A percentile compares a stretch with the other conserved stretches of the same genome.
These are phyloP conservation scores for Brasilioporus rufonigricans DNA, from an alignment of 768 basidiomycete genomes.

Conservation along the genomic window DNA sequence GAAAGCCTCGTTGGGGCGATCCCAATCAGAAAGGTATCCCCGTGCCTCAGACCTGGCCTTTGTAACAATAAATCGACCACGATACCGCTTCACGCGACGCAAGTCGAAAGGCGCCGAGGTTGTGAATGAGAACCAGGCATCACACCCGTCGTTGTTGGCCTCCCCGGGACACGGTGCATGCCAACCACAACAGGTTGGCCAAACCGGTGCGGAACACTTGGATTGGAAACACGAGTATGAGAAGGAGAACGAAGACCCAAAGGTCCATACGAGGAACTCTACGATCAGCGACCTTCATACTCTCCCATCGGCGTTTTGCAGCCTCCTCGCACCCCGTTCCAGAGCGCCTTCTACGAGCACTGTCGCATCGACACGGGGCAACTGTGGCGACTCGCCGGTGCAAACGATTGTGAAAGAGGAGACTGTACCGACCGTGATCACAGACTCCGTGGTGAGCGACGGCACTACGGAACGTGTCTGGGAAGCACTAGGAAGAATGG, in stretches of 20 bases:
- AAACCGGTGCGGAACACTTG: neutral
- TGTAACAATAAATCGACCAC: conserved; percentile 22
- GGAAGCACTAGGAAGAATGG: conserved; percentile 28
- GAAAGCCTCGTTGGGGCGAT: conserved; percentile 16
- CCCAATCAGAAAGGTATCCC: conserved; percentile 25
- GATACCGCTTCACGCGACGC: conserved; percentile 17
- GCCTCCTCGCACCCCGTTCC: conserved; percentile 14
- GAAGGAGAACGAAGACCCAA: conserved; percentile 5
- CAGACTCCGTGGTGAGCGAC: neutral
- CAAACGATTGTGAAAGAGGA: neutral
- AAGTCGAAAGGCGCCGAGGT: conserved; percentile 7
- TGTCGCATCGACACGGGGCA: conserved; percentile 6
- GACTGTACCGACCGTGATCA: neutral
- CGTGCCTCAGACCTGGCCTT: conserved; percentile 19
- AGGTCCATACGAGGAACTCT: neutral
- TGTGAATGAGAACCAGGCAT: neutral
- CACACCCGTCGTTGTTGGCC: neutral
- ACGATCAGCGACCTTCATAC: neutral
- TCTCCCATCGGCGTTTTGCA: conserved; percentile 8
- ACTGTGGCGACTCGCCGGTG: neutral
- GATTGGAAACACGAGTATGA: neutral
- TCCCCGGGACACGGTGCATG: neutral
- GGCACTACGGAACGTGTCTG: conserved; percentile 10
- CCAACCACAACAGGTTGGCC: neutral
- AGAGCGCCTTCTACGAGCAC: conserved; percentile 25